A percentile compares a stretch with the other conserved stretches of the same genome.
Evolutionary conservation across 2,329 filamentous ascomycete genomes (phyloP).

Genomic region (Fusarium udum): DNA sequence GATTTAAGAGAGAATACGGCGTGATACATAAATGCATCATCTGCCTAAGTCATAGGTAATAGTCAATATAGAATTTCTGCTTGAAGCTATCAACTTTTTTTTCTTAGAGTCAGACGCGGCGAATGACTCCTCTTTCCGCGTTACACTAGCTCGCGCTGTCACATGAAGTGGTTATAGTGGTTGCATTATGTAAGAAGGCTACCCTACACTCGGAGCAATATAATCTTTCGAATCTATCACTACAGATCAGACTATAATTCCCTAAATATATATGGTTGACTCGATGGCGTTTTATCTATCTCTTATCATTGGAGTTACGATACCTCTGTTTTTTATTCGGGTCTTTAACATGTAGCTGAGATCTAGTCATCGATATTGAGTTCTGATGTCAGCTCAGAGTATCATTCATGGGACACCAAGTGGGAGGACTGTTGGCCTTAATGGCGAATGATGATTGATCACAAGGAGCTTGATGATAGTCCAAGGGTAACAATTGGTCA

Average conservation of each 20-base stretch:
- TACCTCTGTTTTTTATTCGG: too few relatives aligned
- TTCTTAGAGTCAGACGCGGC: slow-evolving; percentile 12
- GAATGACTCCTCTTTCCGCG: slow-evolving; percentile 31
- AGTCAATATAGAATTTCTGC: background rate
- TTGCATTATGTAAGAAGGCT: background rate
- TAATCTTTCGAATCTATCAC: background rate
- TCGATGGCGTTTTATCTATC: too few relatives aligned
- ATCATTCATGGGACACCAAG: background rate
- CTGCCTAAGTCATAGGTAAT: slow-evolving; percentile 3
- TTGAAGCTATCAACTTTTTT: slow-evolving; percentile 24
- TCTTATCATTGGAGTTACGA: too few relatives aligned
- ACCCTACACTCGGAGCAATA: slow-evolving; percentile 1
- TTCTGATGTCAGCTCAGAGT: background rate
- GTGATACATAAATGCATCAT: slow-evolving; percentile 7
- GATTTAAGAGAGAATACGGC: background rate
- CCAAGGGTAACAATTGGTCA: too few relatives aligned
- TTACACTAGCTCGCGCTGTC: slow-evolving; percentile 28
- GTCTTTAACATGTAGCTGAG: background rate
- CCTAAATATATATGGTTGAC: background rate
- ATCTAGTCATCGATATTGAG: background rate
- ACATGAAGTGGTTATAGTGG: slow-evolving; percentile 18
- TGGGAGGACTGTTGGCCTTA: rapidly evolving
- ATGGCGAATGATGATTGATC: background rate
- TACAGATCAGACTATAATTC: background rate
- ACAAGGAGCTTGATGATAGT: too few relatives aligned